A percentile compares a stretch with the other conserved stretches of the same genome.
Conservation (phyloP, 179 eudicot species). For the Dionaea muscipula region DNA sequence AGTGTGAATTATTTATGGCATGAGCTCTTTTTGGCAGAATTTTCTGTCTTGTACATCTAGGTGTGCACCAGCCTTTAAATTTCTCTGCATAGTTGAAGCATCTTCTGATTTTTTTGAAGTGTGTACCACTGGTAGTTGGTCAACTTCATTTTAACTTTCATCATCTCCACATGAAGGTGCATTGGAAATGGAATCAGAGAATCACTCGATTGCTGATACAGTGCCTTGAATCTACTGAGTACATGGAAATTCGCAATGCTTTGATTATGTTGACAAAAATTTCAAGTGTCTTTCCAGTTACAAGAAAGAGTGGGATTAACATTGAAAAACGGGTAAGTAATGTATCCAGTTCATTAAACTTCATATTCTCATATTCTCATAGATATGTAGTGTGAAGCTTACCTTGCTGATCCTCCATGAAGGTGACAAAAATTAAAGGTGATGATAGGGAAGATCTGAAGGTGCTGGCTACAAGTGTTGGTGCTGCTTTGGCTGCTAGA, state of each 20-base stretch:
- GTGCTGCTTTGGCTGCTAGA: slow-evolving; percentile 93
- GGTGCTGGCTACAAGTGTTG: slow-evolving; percentile 96
- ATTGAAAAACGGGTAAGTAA: slow-evolving; percentile 81
- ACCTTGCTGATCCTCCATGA: background rate
- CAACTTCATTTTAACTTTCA: background rate
- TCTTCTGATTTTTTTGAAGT: background rate
- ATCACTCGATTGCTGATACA: slow-evolving; percentile 85
- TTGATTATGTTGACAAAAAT: slow-evolving; percentile 82
- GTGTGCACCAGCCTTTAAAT: too few relatives aligned
- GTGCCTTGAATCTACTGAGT: slow-evolving; percentile 88
- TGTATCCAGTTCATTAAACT: background rate
- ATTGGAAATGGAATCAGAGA: slow-evolving; percentile 99
- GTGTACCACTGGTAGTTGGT: background rate
- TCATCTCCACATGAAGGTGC: slow-evolving; percentile 41
- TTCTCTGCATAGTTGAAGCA: too few relatives aligned
- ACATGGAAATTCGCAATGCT: slow-evolving; percentile 96
- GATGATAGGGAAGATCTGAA: slow-evolving; percentile 98
- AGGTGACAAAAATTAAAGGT: slow-evolving; percentile 94
- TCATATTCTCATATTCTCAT: slow-evolving; percentile 6
- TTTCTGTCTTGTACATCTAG: too few relatives aligned
- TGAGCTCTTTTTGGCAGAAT: too few relatives aligned
- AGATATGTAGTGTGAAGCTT: background rate
- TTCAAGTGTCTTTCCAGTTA: slow-evolving; percentile 85
- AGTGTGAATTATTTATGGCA: too few relatives aligned
- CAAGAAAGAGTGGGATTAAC: slow-evolving; percentile 94